These are phyloP conservation scores for Rhipidocladum racemiflorum DNA, from an alignment of 176 grass and related monocot genomes.

Conservation along the genomic window DNA sequence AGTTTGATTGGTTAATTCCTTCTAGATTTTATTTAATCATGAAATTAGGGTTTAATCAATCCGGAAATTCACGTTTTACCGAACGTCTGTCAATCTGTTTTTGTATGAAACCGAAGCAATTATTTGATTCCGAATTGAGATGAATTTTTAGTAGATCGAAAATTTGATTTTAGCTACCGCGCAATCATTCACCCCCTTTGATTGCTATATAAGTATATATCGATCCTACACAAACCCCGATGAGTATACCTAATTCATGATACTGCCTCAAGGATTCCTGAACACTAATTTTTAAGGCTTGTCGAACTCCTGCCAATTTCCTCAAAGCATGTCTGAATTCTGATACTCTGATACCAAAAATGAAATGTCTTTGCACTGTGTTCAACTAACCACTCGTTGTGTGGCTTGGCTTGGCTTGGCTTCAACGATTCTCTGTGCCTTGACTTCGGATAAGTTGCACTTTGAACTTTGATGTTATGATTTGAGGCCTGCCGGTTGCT, in stretches of 20 bases:
- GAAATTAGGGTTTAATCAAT: too few species aligned
- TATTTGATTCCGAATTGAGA: too few species aligned
- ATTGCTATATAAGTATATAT: too few species aligned
- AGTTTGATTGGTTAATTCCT: too few species aligned
- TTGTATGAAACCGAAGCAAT: too few species aligned
- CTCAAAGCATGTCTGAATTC: too few species aligned
- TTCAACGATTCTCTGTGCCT: not conserved
- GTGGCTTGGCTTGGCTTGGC: not conserved
- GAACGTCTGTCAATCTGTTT: too few species aligned
- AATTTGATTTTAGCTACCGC: too few species aligned
- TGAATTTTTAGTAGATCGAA: too few species aligned
- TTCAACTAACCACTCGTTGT: not conserved
- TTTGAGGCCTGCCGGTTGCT: not conserved
- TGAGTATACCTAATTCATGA: conserved; percentile 33
- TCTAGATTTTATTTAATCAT: too few species aligned
- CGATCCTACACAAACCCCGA: conserved; percentile 49
- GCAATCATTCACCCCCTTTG: too few species aligned
- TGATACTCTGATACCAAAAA: conserved; percentile 2
- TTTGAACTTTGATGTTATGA: not conserved
- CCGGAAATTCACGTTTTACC: too few species aligned
- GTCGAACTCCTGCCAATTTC: conserved; percentile 8
- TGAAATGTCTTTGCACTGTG: not conserved
- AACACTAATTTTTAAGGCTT: not conserved
- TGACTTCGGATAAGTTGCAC: not conserved
- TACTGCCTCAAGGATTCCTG: not conserved